Evolutionary conservation across 768 basidiomycete species (phyloP), one percentile per base, ranked within the genome.

Genomic region (Rhizopogon vesiculosus): DNA sequence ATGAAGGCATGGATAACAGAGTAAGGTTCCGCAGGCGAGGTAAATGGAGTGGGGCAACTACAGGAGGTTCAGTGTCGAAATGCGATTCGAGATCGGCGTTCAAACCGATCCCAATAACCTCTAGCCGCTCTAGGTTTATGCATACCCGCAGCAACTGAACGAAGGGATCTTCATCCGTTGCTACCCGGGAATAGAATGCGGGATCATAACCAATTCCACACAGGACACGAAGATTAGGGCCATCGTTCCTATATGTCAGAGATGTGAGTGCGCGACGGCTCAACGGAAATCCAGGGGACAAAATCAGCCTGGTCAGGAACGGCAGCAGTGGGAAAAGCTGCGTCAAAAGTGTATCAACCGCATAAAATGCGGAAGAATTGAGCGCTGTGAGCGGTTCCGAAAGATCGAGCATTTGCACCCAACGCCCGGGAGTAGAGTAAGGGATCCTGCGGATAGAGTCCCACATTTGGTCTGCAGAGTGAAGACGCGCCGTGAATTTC

Each of bases 391-490:
- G 61, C 35, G 90, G 61, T 19, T 71, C 68, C 5, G 89, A 85
- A 6, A 97, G 72, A 68, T 96, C 87, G 22, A 97, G 75, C 9
- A 66, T 69, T 56, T 85, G 87, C 1, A 96, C 83, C 88, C 91
- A 95, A 65, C 93, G 79, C 29, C 93, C 93, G 1, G 93, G 93
- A 0, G 87, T 80, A 4, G 92, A 94, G 63, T 87, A 89, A 0
- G 90, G 90, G 60, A 90, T 92, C 49, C 93, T 81, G 51, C 90
- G 83, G 55, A 96, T 84, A 43, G 91, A 89, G 63, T 93, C 91
- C 93, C 93, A 96, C 64, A 79, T 81, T 61, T 82, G 78, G 58
- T 96, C 93, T 7, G 86, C 85, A 31, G 66, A 62, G 56, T 77
- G 72, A 1, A 95, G 77, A 22, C 73, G 75, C n/a, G 71, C 56